Evolutionary conservation across 306 rosid species (phyloP).

Genomic region (Pachyrhizus erosus): DNA sequence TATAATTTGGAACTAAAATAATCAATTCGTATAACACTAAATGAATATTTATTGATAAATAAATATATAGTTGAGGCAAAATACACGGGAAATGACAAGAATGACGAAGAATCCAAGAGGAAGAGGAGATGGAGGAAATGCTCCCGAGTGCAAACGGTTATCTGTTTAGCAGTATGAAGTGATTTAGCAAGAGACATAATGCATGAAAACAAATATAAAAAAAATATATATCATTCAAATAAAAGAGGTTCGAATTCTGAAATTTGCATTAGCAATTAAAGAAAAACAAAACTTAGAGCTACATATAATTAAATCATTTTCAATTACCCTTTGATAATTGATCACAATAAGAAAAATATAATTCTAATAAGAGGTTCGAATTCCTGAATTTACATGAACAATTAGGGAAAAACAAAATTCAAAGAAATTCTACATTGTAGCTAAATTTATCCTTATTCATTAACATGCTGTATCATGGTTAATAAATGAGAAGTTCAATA

Average conservation of each 20-base stretch:
- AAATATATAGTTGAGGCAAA: neutral
- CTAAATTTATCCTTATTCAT: neutral
- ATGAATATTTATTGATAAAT: neutral
- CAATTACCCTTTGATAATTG: neutral
- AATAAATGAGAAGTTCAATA: too few species aligned
- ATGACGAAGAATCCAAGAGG: neutral
- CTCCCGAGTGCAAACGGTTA: neutral
- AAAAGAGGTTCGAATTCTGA: too few species aligned
- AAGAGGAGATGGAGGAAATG: neutral
- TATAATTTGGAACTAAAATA: neutral
- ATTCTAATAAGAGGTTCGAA: neutral
- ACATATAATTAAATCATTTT: neutral
- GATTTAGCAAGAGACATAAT: neutral
- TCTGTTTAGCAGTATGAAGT: neutral
- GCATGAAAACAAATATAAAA: neutral
- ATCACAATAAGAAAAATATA: neutral
- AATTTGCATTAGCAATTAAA: too few species aligned
- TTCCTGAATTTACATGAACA: neutral
- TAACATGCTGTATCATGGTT: too few species aligned
- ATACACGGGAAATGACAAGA: neutral
- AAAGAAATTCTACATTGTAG: neutral
- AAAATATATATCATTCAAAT: too few species aligned
- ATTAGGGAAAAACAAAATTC: neutral
- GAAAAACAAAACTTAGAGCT: too few species aligned
- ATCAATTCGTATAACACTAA: neutral